Percentiles rank a stretch among this genome's conserved stretches.
These are phyloP conservation scores for Xylaria cubensis DNA, from an alignment of 495 filamentous ascomycete genomes.

Conservation along the genomic window DNA sequence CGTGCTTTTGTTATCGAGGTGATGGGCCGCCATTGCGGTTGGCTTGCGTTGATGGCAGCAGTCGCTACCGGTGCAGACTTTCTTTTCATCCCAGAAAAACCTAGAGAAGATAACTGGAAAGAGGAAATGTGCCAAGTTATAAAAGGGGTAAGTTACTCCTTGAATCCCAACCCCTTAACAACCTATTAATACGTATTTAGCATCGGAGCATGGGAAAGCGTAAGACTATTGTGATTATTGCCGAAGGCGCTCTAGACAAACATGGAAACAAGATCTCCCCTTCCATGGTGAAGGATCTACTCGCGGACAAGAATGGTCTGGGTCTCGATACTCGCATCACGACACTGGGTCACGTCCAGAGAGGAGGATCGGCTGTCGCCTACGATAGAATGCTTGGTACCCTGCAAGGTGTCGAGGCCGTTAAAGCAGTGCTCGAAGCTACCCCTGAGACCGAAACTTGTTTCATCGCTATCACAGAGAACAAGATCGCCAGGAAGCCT, in stretches of 20 bases:
- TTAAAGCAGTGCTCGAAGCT: slow-evolving; percentile 93
- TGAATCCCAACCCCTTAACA: background rate
- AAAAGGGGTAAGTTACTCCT: slow-evolving; percentile 63
- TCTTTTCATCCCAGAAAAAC: slow-evolving; percentile 95
- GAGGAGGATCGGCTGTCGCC: slow-evolving; percentile 88
- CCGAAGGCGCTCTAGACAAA: slow-evolving; percentile 90
- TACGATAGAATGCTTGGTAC: slow-evolving; percentile 96
- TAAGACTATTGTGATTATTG: slow-evolving; percentile 97
- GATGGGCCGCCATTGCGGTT: slow-evolving; percentile 99
- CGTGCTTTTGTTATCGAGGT: slow-evolving; percentile 98
- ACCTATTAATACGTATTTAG: slow-evolving; percentile 56
- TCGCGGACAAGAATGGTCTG: slow-evolving; percentile 72
- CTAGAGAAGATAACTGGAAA: slow-evolving; percentile 85
- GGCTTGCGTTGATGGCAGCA: slow-evolving; percentile 96
- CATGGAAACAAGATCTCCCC: slow-evolving; percentile 85
- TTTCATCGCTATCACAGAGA: slow-evolving; percentile 95
- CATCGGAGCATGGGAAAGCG: slow-evolving; percentile 92
- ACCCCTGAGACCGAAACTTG: slow-evolving; percentile 88
- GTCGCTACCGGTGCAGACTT: slow-evolving; percentile 97
- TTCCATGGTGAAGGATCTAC: slow-evolving; percentile 80
- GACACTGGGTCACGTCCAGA: slow-evolving; percentile 93
- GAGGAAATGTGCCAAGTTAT: slow-evolving; percentile 87
- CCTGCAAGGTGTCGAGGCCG: slow-evolving; percentile 93
- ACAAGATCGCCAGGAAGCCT: slow-evolving; percentile 91
- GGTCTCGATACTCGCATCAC: slow-evolving; percentile 92